Evolutionary conservation across 805 yeast genomes (phyloP).

Genomic region (Komagataella populi): DNA sequence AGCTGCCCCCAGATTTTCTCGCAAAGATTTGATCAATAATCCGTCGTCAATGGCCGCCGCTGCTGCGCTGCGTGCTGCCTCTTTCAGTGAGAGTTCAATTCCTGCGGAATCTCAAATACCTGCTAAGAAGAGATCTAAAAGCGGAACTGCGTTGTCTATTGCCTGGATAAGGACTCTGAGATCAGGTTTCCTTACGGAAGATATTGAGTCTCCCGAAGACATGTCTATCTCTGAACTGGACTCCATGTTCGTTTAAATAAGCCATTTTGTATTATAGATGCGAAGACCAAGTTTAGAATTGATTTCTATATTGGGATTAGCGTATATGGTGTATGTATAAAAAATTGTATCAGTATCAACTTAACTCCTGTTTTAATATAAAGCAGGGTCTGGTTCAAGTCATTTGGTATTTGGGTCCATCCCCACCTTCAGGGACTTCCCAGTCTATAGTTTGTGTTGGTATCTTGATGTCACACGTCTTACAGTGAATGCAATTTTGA

Average conservation of each 20-base stretch:
- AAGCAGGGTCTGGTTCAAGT: conserved; percentile 20
- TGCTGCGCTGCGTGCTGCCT: conserved; percentile 61
- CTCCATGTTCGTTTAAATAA: conserved; percentile 22
- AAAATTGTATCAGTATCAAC: not conserved
- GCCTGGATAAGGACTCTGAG: conserved; percentile 66
- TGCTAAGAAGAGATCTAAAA: conserved; percentile 1
- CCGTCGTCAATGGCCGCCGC: conserved; percentile 63
- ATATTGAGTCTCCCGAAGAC: conserved; percentile 70
- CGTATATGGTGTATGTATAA: not conserved
- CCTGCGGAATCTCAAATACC: not conserved
- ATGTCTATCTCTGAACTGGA: conserved; percentile 59
- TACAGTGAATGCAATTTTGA: conserved; percentile 96
- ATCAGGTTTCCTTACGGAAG: conserved; percentile 66
- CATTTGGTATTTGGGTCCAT: conserved; percentile 92
- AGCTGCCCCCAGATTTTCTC: conserved; percentile 71
- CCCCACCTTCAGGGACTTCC: conserved; percentile 99
- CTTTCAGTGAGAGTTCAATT: conserved; percentile 25
- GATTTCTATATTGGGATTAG: not conserved
- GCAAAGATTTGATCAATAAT: conserved; percentile 38
- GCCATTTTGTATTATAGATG: not conserved
- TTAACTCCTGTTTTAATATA: not conserved
- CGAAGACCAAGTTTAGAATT: not conserved
- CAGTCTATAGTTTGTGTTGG: conserved; percentile 91
- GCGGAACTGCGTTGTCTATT: conserved; percentile 22
- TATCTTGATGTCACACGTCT: conserved; percentile 94